Percentiles rank a stretch among this genome's conserved stretches.
Evolutionary conservation across 805 yeast genomes (phyloP).

Genomic region (Maudiozyma saulgeensis): DNA sequence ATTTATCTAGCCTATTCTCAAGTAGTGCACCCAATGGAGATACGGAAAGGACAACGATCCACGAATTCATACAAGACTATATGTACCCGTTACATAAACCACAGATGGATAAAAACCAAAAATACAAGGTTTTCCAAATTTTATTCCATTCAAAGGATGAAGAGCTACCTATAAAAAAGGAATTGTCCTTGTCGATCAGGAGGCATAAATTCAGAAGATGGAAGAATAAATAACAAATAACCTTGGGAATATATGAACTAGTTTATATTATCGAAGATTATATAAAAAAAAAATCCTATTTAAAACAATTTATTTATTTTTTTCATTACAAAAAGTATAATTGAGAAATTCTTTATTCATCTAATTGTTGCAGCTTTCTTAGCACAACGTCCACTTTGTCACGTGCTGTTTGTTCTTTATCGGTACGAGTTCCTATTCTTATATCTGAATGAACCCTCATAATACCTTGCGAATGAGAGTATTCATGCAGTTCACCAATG

Average conservation of each 20-base stretch:
- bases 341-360: not conserved
- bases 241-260: not conserved
- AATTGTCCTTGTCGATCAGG: not conserved
- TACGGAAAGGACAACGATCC: not conserved
- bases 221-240: not conserved
- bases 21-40: no score
- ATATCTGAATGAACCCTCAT: slow-evolving; percentile 78
- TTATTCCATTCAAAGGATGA: not conserved
- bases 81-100: not conserved
- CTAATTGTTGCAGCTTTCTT: slow-evolving; percentile 28
- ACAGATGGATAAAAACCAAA: not conserved
- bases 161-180: not conserved
- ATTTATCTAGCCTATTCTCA: not conserved
- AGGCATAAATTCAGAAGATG: not conserved
- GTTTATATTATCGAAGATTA: not conserved
- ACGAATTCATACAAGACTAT: not conserved
- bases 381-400: slow-evolving; percentile 64
- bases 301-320: no score
- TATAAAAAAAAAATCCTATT: no score
- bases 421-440: slow-evolving; percentile 77
- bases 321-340: no score
- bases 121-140: not conserved
- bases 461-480: slow-evolving; percentile 61
- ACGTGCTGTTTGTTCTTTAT: slow-evolving; percentile 59
- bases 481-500: slow-evolving; percentile 70